Percentiles rank a stretch among this genome's conserved stretches.
phyloP scores from a whole-genome alignment of 2,329 filamentous ascomycete species.

The Venturiaceae sp. region DNA sequence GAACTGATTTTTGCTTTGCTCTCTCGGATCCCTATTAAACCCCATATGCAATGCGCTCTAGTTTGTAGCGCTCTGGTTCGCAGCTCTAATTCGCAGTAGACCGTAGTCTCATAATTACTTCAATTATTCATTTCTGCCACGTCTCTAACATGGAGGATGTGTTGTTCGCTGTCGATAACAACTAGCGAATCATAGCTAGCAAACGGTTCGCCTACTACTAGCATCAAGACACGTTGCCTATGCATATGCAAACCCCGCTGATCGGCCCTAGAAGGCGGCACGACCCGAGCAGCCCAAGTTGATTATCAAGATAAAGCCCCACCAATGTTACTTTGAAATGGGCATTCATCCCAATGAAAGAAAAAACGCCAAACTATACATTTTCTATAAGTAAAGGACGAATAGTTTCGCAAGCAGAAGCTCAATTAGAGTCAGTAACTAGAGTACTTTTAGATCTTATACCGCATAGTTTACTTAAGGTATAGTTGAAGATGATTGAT shows the following conservation, averaged over 20 bases:
- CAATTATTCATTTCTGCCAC: too few species aligned
- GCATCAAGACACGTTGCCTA: not conserved
- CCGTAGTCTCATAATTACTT: too few species aligned
- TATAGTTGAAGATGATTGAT: not conserved
- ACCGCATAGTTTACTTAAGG: not conserved
- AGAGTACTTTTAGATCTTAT: not conserved
- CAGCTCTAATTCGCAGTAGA: too few species aligned
- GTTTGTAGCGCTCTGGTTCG: too few species aligned
- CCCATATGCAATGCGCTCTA: too few species aligned
- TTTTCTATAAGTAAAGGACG: not conserved
- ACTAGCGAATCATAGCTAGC: too few species aligned
- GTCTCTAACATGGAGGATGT: too few species aligned
- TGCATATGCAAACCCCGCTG: not conserved
- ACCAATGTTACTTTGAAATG: not conserved
- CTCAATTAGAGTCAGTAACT: not conserved
- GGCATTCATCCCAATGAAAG: not conserved
- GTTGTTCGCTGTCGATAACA: too few species aligned
- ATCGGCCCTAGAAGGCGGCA: not conserved
- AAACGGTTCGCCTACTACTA: not conserved
- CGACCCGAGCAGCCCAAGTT: not conserved
- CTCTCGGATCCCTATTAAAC: too few species aligned
- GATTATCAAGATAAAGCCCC: not conserved
- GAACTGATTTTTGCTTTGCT: too few species aligned
- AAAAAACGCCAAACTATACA: not conserved
- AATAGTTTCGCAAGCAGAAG: not conserved